Percentiles rank a stretch among this genome's conserved stretches.
Conservation (phyloP, 306 rosid genomes). For the Cicer bijugum region DNA sequence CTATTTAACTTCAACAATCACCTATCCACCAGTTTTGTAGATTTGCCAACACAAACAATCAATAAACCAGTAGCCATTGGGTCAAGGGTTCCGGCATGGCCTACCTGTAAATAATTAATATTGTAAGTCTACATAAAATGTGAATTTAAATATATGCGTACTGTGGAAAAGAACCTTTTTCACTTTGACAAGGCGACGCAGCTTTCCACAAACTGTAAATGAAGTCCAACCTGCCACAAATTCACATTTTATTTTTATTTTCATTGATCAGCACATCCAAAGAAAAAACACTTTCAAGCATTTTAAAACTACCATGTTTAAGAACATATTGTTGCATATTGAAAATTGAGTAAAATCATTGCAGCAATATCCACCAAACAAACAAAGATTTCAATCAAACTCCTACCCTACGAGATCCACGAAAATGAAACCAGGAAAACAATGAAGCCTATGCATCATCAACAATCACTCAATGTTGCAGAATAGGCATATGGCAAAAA, state of each 20-base stretch:
- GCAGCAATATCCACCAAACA: conserved; percentile 16
- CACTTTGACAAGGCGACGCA: conserved; percentile 92
- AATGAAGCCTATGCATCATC: conserved; percentile 13
- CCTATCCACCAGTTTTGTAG: conserved; percentile 89
- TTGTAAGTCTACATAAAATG: conserved; percentile 26
- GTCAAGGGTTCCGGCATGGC: conserved; percentile 98
- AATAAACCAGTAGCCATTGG: conserved; percentile 99
- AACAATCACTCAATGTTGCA: conserved; percentile 23
- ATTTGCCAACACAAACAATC: conserved; percentile 95
- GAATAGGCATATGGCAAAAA: neutral
- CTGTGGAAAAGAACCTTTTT: conserved; percentile 65
- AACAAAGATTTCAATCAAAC: conserved; percentile 21
- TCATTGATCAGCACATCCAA: neutral
- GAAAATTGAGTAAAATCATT: conserved; percentile 16
- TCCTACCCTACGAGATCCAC: neutral
- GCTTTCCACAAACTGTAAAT: conserved; percentile 94
- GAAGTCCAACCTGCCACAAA: conserved; percentile 90
- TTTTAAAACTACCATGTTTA: neutral
- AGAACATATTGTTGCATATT: conserved; percentile 5
- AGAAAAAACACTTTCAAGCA: conserved; percentile 17
- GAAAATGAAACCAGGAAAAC: neutral
- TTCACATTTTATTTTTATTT: conserved; percentile 34
- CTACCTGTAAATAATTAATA: conserved; percentile 69
- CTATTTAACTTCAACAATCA: conserved; percentile 38
- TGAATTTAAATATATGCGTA: neutral